Conservation (phyloP, 2,329 filamentous ascomycete species). For the Exophiala spinifera region DNA sequence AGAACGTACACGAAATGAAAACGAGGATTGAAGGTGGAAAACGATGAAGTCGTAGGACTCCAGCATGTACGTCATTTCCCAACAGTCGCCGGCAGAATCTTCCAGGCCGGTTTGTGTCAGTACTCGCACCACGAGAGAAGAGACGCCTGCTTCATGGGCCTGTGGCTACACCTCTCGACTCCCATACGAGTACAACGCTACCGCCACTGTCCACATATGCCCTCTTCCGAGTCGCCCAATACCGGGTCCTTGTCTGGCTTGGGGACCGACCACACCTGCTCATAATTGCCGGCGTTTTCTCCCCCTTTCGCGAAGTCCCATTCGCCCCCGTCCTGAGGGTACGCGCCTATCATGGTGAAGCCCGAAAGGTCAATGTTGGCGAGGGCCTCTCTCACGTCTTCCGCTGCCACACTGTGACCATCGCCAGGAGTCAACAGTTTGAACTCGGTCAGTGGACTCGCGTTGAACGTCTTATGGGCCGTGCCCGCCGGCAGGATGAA, state of each 20-base stretch:
- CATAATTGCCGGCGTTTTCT: constrained; percentile 42
- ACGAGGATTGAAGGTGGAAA: too few relatives aligned
- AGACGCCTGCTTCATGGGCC: too few relatives aligned
- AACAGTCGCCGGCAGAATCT: too few relatives aligned
- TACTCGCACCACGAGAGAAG: too few relatives aligned
- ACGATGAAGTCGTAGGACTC: too few relatives aligned
- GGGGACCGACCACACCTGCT: constrained; percentile 45
- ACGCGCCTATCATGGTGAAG: constrained; percentile 59
- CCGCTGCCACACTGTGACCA: constrained; percentile 36
- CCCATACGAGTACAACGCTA: not conserved
- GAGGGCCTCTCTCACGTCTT: constrained; percentile 37
- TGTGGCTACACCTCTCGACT: too few relatives aligned
- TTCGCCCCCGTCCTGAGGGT: constrained; percentile 43
- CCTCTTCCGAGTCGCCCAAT: constrained; percentile 40
- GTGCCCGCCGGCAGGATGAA: constrained; percentile 58
- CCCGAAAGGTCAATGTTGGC: constrained; percentile 39
- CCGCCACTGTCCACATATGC: constrained; percentile 39
- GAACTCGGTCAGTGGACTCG: constrained; percentile 40
- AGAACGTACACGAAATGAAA: too few relatives aligned
- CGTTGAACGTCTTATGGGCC: constrained; percentile 53
- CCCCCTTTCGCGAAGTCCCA: constrained; percentile 54
- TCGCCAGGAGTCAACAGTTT: constrained; percentile 46
- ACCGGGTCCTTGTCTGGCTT: constrained; percentile 50
- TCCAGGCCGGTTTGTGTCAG: too few relatives aligned
- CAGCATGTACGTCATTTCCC: too few relatives aligned